These are phyloP conservation scores for Lipomyces yamanashiensis DNA, from an alignment of 805 yeast species.

Conservation along the genomic window DNA sequence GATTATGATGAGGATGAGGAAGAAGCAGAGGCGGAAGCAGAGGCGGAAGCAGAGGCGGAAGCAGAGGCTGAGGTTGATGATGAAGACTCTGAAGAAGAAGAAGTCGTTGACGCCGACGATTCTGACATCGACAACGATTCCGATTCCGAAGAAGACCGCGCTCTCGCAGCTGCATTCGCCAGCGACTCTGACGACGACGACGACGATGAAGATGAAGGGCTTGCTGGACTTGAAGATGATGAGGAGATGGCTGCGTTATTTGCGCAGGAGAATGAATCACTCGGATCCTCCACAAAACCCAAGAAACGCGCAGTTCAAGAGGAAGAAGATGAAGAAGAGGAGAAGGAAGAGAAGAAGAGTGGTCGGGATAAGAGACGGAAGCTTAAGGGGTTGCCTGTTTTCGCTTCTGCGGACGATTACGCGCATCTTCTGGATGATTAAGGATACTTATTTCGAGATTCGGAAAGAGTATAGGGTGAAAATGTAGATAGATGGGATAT, in stretches of 20 bases:
- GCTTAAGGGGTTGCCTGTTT: constrained; percentile 73
- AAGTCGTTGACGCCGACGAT: constrained; percentile 10
- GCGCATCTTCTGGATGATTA: constrained; percentile 69
- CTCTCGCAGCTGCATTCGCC: too few species aligned
- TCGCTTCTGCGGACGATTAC: constrained; percentile 88
- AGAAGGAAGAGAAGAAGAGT: constrained; percentile 38
- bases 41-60: too few species aligned
- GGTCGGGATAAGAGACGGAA: constrained; percentile 45
- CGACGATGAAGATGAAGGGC: constrained; percentile 37
- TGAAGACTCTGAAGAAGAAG: not conserved
- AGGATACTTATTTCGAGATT: not conserved
- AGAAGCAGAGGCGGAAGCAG: too few species aligned
- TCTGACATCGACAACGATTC: constrained; percentile 44
- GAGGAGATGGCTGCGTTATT: constrained; percentile 39
- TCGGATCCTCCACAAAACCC: constrained; percentile 15
- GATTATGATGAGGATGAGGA: constrained; percentile 33
- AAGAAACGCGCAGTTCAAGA: constrained; percentile 37
- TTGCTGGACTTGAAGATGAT: constrained; percentile 37
- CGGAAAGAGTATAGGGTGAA: constrained; percentile 46
- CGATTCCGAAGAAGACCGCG: too few species aligned
- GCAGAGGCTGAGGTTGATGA: too few species aligned
- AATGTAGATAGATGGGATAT: not conserved
- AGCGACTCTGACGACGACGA: constrained; percentile 47
- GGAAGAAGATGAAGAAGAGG: constrained; percentile 35
- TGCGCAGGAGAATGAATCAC: constrained; percentile 38